phyloP scores from a whole-genome alignment of 2,329 filamentous ascomycete species.

The Pseudogymnoascus sp. region DNA sequence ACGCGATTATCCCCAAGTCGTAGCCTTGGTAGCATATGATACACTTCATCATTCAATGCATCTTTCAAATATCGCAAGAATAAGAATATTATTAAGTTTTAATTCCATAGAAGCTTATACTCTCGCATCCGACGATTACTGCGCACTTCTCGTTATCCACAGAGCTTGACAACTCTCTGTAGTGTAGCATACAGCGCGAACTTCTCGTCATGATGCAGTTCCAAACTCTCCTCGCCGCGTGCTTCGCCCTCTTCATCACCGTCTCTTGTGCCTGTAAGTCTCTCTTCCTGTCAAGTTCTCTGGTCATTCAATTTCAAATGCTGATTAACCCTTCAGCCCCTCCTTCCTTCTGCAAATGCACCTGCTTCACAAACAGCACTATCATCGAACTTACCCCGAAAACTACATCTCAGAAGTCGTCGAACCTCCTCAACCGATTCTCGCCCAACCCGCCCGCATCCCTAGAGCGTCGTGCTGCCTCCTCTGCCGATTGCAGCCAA shows the following conservation, averaged over 20 bases:
- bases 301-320: background rate
- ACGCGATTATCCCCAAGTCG: background rate
- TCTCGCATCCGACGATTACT: background rate
- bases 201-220: background rate
- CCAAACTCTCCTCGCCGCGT: constrained; percentile 16
- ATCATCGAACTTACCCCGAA: constrained; percentile 49
- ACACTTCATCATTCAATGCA: background rate
- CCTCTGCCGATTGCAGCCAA: constrained; percentile 39
- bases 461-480: background rate
- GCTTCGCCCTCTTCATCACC: constrained; percentile 22
- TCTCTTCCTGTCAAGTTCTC: background rate
- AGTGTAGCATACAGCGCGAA: background rate
- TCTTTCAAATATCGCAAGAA: background rate
- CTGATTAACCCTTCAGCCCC: constrained; percentile 39
- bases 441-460: background rate
- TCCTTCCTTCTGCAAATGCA: constrained; percentile 63
- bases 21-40: constrained; percentile 7
- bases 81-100: background rate
- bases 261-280: constrained; percentile 24
- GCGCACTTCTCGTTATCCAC: background rate
- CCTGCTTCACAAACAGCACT: constrained; percentile 62
- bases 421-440: constrained; percentile 13
- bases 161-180: background rate
- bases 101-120: background rate
- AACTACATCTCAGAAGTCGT: constrained; percentile 16